phyloP scores from a whole-genome alignment of 2,329 filamentous ascomycete genomes.

The Cladorrhinum sp. region DNA sequence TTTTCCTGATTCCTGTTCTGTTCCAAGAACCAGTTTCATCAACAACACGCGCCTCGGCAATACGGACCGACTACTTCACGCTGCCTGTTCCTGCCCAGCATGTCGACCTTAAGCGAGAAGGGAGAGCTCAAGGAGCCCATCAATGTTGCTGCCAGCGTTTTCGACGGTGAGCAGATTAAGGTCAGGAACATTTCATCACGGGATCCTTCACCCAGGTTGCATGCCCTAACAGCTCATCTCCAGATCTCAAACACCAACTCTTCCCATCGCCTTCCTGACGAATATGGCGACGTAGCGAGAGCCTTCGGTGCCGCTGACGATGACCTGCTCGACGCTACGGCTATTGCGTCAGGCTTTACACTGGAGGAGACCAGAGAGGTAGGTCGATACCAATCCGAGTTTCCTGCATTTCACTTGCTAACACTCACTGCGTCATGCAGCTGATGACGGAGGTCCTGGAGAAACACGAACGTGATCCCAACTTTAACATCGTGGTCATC shows the following conservation, averaged over 20 bases:
- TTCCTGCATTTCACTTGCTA: background rate
- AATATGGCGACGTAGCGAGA: constrained; percentile 5
- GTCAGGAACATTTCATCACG: background rate
- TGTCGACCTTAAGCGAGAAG: constrained; percentile 14
- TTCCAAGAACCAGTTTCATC: background rate
- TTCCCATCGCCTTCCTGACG: background rate
- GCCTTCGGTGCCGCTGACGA: constrained; percentile 20
- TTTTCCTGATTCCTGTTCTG: background rate
- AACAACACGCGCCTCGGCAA: background rate
- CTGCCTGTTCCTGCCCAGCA: background rate
- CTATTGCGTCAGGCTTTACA: constrained; percentile 19
- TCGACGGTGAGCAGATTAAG: constrained; percentile 11
- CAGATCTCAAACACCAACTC: constrained; percentile 7
- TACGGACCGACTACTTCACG: background rate
- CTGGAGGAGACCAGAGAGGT: constrained; percentile 22
- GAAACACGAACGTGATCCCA: constrained; percentile 24
- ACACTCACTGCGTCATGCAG: constrained; percentile 1
- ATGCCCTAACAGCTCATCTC: background rate
- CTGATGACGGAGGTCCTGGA: constrained; percentile 20
- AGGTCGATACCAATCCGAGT: background rate
- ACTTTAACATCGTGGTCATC: constrained; percentile 24
- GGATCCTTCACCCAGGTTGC: background rate
- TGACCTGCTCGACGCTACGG: constrained; percentile 23
- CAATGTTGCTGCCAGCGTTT: background rate
- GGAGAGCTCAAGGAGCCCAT: constrained; percentile 6